phyloP scores from a whole-genome alignment of 2,329 filamentous ascomycete genomes.

The Pseudocercospora ulei region DNA sequence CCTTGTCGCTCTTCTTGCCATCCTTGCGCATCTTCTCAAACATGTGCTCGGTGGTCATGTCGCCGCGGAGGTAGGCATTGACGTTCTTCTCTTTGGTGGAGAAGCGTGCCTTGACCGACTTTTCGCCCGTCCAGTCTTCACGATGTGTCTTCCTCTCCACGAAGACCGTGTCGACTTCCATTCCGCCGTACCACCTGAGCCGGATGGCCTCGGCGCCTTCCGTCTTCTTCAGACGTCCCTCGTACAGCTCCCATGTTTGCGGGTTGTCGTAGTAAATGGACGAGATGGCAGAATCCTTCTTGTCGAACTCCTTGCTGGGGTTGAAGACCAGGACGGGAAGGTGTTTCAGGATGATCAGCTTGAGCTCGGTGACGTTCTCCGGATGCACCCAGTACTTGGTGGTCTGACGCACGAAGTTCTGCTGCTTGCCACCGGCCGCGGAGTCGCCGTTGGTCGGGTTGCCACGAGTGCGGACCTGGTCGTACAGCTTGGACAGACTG shows the following conservation, averaged over 20 bases:
- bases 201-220: conserved; percentile 96
- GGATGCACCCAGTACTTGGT: conserved; percentile 99
- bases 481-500: conserved; percentile 88
- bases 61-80: conserved; percentile 76
- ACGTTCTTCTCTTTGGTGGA: conserved; percentile 94
- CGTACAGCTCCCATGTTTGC: conserved; percentile 85
- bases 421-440: conserved; percentile 79
- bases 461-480: conserved; percentile 83
- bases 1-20: conserved; percentile 83
- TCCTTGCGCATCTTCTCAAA: conserved; percentile 96
- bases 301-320: conserved; percentile 88
- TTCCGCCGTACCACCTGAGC: conserved; percentile 92
- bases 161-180: conserved; percentile 91
- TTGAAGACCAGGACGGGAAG: conserved; percentile 96
- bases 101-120: conserved; percentile 96
- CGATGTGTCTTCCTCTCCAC: conserved; percentile 96
- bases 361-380: conserved; percentile 95
- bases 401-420: conserved; percentile 91
- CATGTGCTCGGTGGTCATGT: conserved; percentile 73
- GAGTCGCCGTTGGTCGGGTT: conserved; percentile 89
- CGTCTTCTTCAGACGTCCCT: conserved; percentile 90
- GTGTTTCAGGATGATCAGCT: conserved; percentile 96
- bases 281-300: conserved; percentile 83
- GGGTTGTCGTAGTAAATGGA: conserved; percentile 98
- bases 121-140: conserved; percentile 98